These are phyloP conservation scores for Aspergillus jensenii DNA, from an alignment of 2,329 filamentous ascomycete species.

Conservation along the genomic window DNA sequence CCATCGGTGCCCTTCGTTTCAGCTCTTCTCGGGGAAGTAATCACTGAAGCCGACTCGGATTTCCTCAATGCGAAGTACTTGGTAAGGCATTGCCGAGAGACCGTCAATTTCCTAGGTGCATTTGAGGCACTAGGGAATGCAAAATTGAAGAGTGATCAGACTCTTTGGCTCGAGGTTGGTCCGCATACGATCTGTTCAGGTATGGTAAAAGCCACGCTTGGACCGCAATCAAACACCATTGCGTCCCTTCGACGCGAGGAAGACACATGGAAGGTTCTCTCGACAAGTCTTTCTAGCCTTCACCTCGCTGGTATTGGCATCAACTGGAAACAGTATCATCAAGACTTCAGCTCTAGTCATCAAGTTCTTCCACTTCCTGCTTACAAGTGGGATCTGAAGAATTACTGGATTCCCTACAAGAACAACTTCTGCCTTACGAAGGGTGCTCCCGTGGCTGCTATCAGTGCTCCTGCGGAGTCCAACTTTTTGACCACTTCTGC, in stretches of 20 bases:
- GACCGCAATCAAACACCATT: slow-evolving; percentile 53
- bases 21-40: slow-evolving; percentile 44
- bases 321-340: slow-evolving; percentile 46
- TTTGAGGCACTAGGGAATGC: slow-evolving; percentile 31
- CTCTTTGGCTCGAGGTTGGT: slow-evolving; percentile 67
- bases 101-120: slow-evolving; percentile 48
- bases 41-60: slow-evolving; percentile 57
- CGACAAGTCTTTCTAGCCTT: slow-evolving; percentile 34
- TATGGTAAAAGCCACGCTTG: slow-evolving; percentile 58
- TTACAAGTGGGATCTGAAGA: slow-evolving; percentile 42
- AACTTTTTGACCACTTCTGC: slow-evolving; percentile 30
- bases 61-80: slow-evolving; percentile 47
- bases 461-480: slow-evolving; percentile 19
- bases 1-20: slow-evolving; percentile 48
- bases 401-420: slow-evolving; percentile 41
- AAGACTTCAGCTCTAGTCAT: slow-evolving; percentile 35
- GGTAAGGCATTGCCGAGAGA: slow-evolving; percentile 42
- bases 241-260: slow-evolving; percentile 43
- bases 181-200: slow-evolving; percentile 49
- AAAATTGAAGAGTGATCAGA: slow-evolving; percentile 63
- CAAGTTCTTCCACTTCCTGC: slow-evolving; percentile 36
- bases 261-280: slow-evolving; percentile 44
- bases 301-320: slow-evolving; percentile 42
- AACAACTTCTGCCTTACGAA: slow-evolving; percentile 37
- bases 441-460: slow-evolving; percentile 26